Evolutionary conservation across 2,329 filamentous ascomycete genomes (phyloP).

Genomic region (Rutstroemia sp.): DNA sequence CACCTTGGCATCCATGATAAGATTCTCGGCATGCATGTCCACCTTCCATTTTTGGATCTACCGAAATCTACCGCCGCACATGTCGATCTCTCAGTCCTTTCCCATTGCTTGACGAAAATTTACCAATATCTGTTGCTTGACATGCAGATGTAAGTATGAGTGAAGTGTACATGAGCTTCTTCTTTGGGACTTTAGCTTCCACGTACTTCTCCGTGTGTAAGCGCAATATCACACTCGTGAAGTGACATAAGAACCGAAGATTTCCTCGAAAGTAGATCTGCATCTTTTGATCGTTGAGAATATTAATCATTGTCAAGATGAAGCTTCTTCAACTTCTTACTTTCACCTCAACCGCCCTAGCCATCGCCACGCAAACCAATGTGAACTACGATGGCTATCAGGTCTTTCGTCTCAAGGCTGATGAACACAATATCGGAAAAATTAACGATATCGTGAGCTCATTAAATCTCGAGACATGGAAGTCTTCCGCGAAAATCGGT

Average conservation of each 20-base stretch:
- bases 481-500: slow-evolving; percentile 23
- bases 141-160: background rate
- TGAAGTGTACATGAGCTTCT: background rate
- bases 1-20: slow-evolving; percentile 4
- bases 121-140: background rate
- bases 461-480: slow-evolving; percentile 32
- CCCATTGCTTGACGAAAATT: background rate
- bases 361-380: slow-evolving; percentile 9
- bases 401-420: slow-evolving; percentile 32
- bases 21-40: slow-evolving; percentile 1
- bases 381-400: slow-evolving; percentile 35
- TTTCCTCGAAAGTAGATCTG: background rate
- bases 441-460: slow-evolving; percentile 31
- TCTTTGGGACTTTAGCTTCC: background rate
- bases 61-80: background rate
- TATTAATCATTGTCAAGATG: background rate
- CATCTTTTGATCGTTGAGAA: background rate
- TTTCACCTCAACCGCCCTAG: background rate
- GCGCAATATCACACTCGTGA: background rate
- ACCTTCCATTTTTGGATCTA: slow-evolving; percentile 5
- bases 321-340: background rate
- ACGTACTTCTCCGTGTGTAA: background rate
- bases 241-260: background rate
- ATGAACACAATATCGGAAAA: slow-evolving; percentile 27
- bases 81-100: background rate